These are phyloP conservation scores for Gonapodya prolifera DNA, from an alignment of 192 early-diverging fungal species.

Conservation along the genomic window DNA sequence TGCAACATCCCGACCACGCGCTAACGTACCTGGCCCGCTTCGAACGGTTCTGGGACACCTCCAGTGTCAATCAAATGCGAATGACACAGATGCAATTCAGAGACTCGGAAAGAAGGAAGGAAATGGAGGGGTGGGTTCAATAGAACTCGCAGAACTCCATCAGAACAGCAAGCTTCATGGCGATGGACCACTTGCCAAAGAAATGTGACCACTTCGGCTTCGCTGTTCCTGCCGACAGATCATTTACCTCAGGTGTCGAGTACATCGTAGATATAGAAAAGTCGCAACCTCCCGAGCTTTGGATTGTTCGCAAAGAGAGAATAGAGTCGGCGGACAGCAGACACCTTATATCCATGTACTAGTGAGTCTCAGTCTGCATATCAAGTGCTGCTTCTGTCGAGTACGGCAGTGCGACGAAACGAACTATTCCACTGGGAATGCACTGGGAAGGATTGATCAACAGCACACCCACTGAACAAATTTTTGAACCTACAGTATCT, in stretches of 20 bases:
- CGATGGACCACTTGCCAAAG: no score
- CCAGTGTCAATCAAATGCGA: neutral
- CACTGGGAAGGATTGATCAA: no score
- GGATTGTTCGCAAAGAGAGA: slow-evolving; percentile 4
- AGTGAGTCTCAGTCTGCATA: neutral
- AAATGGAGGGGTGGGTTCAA: neutral
- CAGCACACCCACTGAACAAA: no score
- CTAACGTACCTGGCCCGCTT: neutral
- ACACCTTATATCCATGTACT: neutral
- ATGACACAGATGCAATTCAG: neutral
- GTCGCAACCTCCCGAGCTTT: neutral
- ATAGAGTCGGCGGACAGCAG: neutral
- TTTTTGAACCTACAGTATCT: neutral
- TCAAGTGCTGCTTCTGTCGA: neutral
- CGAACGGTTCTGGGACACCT: neutral
- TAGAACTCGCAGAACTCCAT: no score
- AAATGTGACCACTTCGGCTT: neutral
- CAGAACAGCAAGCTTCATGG: no score
- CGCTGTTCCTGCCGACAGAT: neutral
- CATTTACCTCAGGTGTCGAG: neutral
- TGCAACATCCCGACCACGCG: neutral
- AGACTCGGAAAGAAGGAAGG: neutral
- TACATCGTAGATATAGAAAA: neutral
- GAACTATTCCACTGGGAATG: no score
- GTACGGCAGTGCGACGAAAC: no score